Base-by-base conservation (phyloP, 2,329 filamentous ascomycete genomes). In the Beauveria sp. region DNA sequence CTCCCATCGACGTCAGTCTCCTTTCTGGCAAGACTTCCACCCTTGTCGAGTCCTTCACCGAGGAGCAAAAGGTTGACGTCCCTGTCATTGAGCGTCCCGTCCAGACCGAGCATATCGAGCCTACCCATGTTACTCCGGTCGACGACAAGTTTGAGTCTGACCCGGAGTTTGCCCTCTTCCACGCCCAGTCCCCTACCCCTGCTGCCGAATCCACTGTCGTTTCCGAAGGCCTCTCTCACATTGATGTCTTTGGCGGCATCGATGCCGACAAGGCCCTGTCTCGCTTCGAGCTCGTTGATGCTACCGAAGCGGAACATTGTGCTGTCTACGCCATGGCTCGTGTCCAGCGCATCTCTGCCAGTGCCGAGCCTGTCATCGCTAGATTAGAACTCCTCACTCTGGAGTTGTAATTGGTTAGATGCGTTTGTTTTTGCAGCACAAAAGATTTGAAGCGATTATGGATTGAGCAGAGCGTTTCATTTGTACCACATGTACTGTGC, bases 11-110 rank as follows among this genome's bases (percentile, higher is more conserved):
- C 70, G 76, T 83, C 6, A 79, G 83, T 26, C 71, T 82, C 26
- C 79, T 95, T n/a, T 87, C 87, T 5, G 89, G 89, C 69, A 95
- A 95, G 81, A 76, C 81, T 0, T 83, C 81, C 46, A 81, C 80
- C 72, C 78, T 83, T 59, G 76, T 83, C 9, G 79, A 78, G 69
- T 68, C 70, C n/a, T 75, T 78, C 43, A 70, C 75, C 5, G 72
- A 73, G 0, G 76, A 80, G 28, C 80, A 84, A 64, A 84, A 88
- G 78, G 75, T 85, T 2, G 83, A 86, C 68, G 77, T 77, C 65
- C 80, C 78, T 46, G 72, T 82, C 62, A 72, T 85, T 52, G 81
- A 87, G 69, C 74, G 77, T 12, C 79, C 79, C 1, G 66, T 74
- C 8, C 73, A 77, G 65, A 73, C 66, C 1, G 69, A 74, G 63